Base-by-base conservation (phyloP, 352 stramenopile genomes). In the Plasmopara muralis region DNA sequence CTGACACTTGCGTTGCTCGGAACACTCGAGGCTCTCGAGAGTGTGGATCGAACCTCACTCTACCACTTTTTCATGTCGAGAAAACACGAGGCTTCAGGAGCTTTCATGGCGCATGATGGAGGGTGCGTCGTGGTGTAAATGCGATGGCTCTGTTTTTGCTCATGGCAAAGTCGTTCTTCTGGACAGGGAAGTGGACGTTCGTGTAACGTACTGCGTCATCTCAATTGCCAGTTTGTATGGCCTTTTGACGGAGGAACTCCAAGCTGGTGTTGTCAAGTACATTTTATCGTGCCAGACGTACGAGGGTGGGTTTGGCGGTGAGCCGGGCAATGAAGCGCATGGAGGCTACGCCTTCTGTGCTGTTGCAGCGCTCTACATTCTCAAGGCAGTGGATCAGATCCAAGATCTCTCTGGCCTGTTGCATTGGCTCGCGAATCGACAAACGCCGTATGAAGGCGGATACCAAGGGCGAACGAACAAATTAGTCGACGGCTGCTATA, bases 401-500 rank as follows among this genome's bases (percentile, higher is more conserved):
- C 34, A 35, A 14, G 71, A 88, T 44, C 53, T 87, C 15, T 69
- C 70, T 13, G 68, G 54, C 37, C 68, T 89, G 37, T 65, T 91
- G 6, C 66, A 79, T 50, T 99, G 96, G 95, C 68, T 99, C 37
- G 72, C 83, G 37, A 80, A 90, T 51, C 73, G 95, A 13, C 96
- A 99, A 72, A 98, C 98, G 87, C 63, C 70, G 15, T 97, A 92
- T 47, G 89, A 97, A 77, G 88, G 88, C 6, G 88, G 86, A 0
- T 93, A 89, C 69, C 83, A 93, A 47, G 97, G 97, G 30, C 85
- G 97, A 18, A 97, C 93, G 6, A 99, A 99, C 77, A 99, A 99
- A 65, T 74, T 99, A 4, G 97, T 99, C 9, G 97, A 99, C 64
- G 96, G 95, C 0, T 99, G 97, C 73, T 99, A 99, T 68, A 98